Evolutionary conservation across 331 rosid genomes (phyloP), one percentile per base, ranked within the genome.

Genomic region (Cydonia oblonga): DNA sequence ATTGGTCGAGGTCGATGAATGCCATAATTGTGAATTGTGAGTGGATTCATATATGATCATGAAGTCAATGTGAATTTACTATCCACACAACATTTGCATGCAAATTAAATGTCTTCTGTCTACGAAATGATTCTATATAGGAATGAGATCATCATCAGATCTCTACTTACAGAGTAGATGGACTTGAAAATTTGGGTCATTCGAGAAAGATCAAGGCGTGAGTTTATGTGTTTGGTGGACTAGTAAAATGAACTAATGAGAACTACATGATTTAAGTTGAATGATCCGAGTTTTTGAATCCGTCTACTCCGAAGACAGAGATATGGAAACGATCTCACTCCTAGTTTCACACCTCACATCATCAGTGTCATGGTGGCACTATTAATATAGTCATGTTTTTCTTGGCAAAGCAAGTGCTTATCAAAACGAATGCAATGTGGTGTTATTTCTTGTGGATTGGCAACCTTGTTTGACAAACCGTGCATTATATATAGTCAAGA

Each of bases 241-340:
- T 44, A 5, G 7, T 14, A 6, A 2, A 6, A 44, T 44, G 7
- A 14, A 44, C 0, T 44, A 44, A 44, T 2, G 3, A 44, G 7
- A 44, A 0, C 0, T 0, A 3, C 1, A 44, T 44, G 3, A 44
- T 44, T 44, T 44, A 44, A 44, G 2, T 44, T 44, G 6, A 44
- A 44, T 44, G 9, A 5, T 44, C 1, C 3, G 1, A 0, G 2
- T 14, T 44, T 44, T 3, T 1, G 0, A 0, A 1, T 44, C 3
- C 3, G 1, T 44, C 2, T 44, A 44, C 3, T 44, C 7, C 19
- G 0, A 44, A 44, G 7, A 44, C 2, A 44, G 52, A 44, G 52
- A 14, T 44, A 3, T 1, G 1, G 0, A 2, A 0, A 44, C 14
- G 19, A 14, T 5, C 7, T 44, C 52, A 44, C 14, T 44, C 7